Conservation (phyloP, 768 basidiomycete species). For the Leccinum arenicola region DNA sequence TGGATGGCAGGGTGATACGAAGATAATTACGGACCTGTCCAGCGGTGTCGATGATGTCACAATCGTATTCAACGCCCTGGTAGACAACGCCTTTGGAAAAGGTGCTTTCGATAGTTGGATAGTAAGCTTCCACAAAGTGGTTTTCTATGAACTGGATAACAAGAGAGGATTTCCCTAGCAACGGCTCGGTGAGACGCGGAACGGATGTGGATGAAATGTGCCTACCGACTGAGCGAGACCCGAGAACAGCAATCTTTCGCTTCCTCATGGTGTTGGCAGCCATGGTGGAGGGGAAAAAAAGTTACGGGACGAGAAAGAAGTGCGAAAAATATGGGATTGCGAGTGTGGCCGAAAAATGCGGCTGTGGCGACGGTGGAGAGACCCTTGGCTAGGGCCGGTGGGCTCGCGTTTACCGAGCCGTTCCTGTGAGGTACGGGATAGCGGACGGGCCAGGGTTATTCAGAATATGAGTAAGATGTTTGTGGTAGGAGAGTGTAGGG, state of each 20-base stretch:
- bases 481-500: conserved; percentile 2
- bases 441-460: conserved; percentile 16
- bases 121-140: conserved; percentile 89
- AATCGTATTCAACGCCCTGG: conserved; percentile 90
- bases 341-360: conserved; percentile 17
- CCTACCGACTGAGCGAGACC: conserved; percentile 86
- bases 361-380: conserved; percentile 21
- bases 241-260: conserved; percentile 86
- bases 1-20: neutral
- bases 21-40: conserved; percentile 68
- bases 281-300: conserved; percentile 18
- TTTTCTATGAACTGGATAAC: conserved; percentile 92
- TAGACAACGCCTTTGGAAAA: conserved; percentile 82
- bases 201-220: conserved; percentile 6
- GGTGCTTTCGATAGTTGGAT: conserved; percentile 92
- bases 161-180: conserved; percentile 90
- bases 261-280: conserved; percentile 54
- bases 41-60: conserved; percentile 97
- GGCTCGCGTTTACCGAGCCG: conserved; percentile 30
- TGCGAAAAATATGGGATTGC: conserved; percentile 8
- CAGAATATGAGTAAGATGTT: neutral
- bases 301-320: conserved; percentile 13
- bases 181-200: conserved; percentile 17
- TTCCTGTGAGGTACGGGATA: conserved; percentile 22
- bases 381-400: conserved; percentile 1